These are phyloP conservation scores for Crithidia brevicula DNA, from an alignment of 208 protist genomes.

Conservation along the genomic window DNA sequence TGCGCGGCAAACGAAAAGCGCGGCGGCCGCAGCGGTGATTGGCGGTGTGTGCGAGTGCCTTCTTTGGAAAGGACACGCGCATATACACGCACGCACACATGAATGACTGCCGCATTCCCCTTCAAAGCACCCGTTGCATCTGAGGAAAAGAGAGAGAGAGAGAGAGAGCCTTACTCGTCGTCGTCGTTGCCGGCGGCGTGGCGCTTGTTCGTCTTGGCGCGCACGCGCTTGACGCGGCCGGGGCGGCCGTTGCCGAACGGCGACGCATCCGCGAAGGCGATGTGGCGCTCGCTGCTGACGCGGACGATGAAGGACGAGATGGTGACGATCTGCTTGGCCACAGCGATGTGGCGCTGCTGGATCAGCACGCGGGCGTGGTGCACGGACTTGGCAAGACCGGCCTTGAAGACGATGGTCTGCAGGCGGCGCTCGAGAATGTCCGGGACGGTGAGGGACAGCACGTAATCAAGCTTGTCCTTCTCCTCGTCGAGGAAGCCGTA, in stretches of 20 bases:
- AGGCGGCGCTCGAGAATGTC: conserved; percentile 99
- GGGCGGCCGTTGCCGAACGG: conserved; percentile 95
- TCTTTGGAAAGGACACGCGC: no score
- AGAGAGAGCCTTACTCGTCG: conserved; percentile 45
- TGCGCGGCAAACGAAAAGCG: no score
- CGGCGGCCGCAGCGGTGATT: no score
- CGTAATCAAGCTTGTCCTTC: conserved; percentile 99
- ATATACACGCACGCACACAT: no score
- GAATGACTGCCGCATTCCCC: no score
- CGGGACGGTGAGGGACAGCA: conserved; percentile 98
- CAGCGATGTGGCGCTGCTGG: conserved; percentile 99
- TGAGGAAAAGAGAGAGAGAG: no score
- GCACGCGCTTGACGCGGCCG: conserved; percentile 97
- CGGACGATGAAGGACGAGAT: conserved; percentile 99
- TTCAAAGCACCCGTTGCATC: no score
- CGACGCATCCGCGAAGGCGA: conserved; percentile 97
- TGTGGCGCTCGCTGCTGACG: conserved; percentile 98
- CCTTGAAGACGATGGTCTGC: conserved; percentile 99
- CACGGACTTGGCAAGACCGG: conserved; percentile 99
- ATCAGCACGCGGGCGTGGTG: conserved; percentile 99
- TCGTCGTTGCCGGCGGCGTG: conserved; percentile 59
- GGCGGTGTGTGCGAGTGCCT: no score
- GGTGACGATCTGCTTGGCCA: conserved; percentile 99
- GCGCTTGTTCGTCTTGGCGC: conserved; percentile 81
- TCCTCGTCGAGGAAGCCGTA: conserved; percentile 98